Base-by-base conservation (phyloP, 352 stramenopile genomes). In the Globisporangium paroecandrum region DNA sequence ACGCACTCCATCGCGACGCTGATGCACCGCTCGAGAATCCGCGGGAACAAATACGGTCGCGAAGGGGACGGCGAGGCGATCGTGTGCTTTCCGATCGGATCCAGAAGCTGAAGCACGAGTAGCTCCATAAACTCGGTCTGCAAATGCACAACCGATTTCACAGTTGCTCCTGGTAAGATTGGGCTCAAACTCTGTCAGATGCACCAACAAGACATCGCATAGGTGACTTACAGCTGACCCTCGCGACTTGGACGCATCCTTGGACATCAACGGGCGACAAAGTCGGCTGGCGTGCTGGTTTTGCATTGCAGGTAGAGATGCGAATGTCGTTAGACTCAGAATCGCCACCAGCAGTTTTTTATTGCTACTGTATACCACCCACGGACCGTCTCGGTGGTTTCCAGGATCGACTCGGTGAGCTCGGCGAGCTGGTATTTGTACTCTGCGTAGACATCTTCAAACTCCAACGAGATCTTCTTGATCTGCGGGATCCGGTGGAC, bases 11-110 rank as follows among this genome's bases (percentile, higher is more conserved):
- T 84, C 0, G 60, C 67, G n/a, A 85, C 76, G 34, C 58, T 74
- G 58, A 89, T 85, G 60, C 82, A 87, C 55, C 79, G 76, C 54
- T 90, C 82, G 32, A 89, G 46, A 8, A 90, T n/a, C 29, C 67
- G 65, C 13, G 82, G 82, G 24, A 85, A 74, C 38, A 90, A 65
- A 41, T 89, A 82, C 36, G 64, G 59, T 10, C 74, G 71, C 5
- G 81, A 84, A 20, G 58, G 32, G 4, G 81, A 86, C n/a, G 79
- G 79, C 12, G 75, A 58, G 29, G 62, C 67, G 34, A 85, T n/a
- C 32, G 81, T 72, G 22, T 77, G 76, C 29, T 80, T 69, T 29
- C 71, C 76, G 20, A 90, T 69, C 8, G 82, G 82, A 13, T 79
- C 71, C 0, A 90, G 70, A 20, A 89, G 47, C 27, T 85, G 77